These are phyloP conservation scores for Stephanocyclus meneghinianus DNA, from an alignment of 352 stramenopile genomes.

Conservation along the genomic window DNA sequence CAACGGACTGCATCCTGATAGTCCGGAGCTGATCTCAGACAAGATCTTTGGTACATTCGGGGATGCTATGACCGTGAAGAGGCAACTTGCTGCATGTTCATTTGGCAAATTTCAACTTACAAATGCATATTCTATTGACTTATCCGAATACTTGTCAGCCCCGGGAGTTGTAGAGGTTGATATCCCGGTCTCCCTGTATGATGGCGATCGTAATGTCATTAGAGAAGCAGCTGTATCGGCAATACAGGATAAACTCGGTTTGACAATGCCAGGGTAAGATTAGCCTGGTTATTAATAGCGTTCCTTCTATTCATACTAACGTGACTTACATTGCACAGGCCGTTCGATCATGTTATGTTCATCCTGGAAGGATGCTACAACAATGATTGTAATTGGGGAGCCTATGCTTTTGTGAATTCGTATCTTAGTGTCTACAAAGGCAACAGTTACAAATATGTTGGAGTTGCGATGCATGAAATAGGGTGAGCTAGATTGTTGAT, in stretches of 20 bases:
- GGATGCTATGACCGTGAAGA: slow-evolving; percentile 39
- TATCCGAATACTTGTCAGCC: slow-evolving; percentile 28
- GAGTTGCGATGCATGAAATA: slow-evolving; percentile 34
- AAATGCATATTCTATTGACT: slow-evolving; percentile 29
- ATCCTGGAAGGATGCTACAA: slow-evolving; percentile 42
- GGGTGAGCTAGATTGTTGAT: not conserved
- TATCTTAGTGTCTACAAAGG: slow-evolving; percentile 29
- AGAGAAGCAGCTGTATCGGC: slow-evolving; percentile 14
- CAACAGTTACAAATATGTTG: slow-evolving; percentile 36
- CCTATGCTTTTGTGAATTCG: slow-evolving; percentile 39
- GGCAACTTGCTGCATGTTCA: slow-evolving; percentile 46
- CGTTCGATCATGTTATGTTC: slow-evolving; percentile 36
- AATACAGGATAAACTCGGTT: slow-evolving; percentile 19
- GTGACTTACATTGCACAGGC: slow-evolving; percentile 13
- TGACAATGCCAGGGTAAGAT: slow-evolving; percentile 23
- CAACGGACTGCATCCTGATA: slow-evolving; percentile 20
- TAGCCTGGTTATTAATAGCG: not conserved
- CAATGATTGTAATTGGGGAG: slow-evolving; percentile 40
- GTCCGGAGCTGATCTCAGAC: slow-evolving; percentile 28
- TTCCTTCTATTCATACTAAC: not conserved
- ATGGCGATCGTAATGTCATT: slow-evolving; percentile 6
- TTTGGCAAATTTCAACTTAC: slow-evolving; percentile 31
- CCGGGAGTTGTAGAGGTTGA: slow-evolving; percentile 33
- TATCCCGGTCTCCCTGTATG: slow-evolving; percentile 18
- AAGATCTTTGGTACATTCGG: slow-evolving; percentile 57